Conservation (phyloP, 371 early-diverging fungal genomes). For the Circinella umbellata region DNA sequence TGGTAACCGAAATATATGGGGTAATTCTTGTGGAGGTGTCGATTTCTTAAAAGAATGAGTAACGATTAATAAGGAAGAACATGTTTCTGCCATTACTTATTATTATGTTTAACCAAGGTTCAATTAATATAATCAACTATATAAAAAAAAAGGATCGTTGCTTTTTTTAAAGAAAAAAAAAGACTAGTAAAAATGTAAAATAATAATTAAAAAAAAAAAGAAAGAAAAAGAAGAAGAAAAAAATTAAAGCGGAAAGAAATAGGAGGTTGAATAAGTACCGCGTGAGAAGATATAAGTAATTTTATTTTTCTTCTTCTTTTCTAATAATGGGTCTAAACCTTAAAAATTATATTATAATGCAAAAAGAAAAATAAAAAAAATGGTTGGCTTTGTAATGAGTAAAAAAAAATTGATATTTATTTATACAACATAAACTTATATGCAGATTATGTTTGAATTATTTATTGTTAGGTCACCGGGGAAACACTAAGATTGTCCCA, state of each 20-base stretch:
- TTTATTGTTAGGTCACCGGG: neutral
- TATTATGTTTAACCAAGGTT: no score
- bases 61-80: neutral
- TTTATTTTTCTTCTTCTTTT: neutral
- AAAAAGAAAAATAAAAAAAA: neutral
- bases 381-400: neutral
- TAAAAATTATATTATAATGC: neutral
- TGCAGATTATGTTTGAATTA: no score
- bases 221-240: constrained; percentile 9
- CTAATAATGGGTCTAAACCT: neutral
- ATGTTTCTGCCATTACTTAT: neutral
- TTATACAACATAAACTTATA: no score
- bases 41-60: constrained; percentile 1
- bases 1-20: constrained; percentile 33
- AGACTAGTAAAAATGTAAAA: neutral
- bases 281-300: neutral
- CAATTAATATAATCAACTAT: no score
- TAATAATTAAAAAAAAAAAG: constrained; percentile 4
- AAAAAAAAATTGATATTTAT: no score
- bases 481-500: neutral
- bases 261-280: neutral
- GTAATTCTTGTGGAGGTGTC: neutral
- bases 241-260: constrained; percentile 5
- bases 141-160: constrained; percentile 6
- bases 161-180: constrained; percentile 1